Conservation (phyloP, 1,139 yeast genomes). For the Saccharomycopsis crataegensis region DNA sequence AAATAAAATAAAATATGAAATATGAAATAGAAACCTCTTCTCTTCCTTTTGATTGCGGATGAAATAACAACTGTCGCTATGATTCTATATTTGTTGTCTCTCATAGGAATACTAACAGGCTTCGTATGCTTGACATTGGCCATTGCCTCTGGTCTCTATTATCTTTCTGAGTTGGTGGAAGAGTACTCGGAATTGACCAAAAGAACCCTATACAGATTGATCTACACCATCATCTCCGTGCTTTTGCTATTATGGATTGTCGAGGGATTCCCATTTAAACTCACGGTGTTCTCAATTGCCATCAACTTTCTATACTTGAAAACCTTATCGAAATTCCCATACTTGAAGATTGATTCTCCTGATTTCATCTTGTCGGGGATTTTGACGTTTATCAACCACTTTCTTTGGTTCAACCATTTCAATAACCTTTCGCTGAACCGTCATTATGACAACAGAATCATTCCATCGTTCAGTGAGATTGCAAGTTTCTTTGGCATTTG, state of each 20-base stretch:
- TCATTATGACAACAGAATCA: constrained; percentile 44
- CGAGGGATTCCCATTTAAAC: constrained; percentile 71
- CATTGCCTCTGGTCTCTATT: constrained; percentile 85
- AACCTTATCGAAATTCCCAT: constrained; percentile 76
- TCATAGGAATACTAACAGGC: constrained; percentile 67
- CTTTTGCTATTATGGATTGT: constrained; percentile 53
- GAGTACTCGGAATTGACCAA: constrained; percentile 86
- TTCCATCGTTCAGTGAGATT: constrained; percentile 79
- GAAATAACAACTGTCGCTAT: constrained; percentile 26
- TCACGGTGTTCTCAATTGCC: constrained; percentile 56
- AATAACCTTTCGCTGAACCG: constrained; percentile 51
- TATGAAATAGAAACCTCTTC: not conserved
- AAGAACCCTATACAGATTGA: constrained; percentile 53
- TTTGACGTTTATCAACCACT: constrained; percentile 73
- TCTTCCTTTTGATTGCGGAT: too few species aligned
- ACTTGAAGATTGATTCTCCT: constrained; percentile 67
- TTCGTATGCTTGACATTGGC: constrained; percentile 65
- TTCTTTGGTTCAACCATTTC: constrained; percentile 85
- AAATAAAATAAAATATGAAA: not conserved
- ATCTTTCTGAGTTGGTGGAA: constrained; percentile 85
- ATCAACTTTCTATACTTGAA: constrained; percentile 70
- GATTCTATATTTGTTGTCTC: constrained; percentile 51
- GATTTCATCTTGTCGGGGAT: constrained; percentile 64
- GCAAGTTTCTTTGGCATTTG: constrained; percentile 91
- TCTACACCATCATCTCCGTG: constrained; percentile 48